phyloP scores from a whole-genome alignment of 1,284 basidiomycete genomes.

The Cystobasidium sp. region DNA sequence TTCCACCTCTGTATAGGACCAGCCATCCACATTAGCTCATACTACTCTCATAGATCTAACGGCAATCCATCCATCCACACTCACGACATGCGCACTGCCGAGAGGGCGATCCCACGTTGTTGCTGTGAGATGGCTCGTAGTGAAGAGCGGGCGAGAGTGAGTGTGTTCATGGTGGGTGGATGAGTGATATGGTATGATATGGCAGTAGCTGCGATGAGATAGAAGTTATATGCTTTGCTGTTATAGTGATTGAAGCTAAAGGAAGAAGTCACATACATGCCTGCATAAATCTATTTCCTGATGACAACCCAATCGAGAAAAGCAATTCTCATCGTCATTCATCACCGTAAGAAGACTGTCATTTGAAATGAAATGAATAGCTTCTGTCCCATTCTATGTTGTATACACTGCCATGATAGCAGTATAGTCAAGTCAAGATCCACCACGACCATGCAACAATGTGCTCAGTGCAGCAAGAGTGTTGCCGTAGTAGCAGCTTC shows the following conservation, averaged over 20 bases:
- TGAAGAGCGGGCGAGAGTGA: conserved; percentile 23
- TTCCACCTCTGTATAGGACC: not conserved
- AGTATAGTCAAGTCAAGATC: not conserved
- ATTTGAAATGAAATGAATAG: too few species aligned
- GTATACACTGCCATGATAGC: not conserved
- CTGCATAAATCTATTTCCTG: too few species aligned
- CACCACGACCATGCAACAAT: conserved; percentile 18
- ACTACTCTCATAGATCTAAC: too few species aligned
- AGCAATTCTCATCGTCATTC: too few species aligned
- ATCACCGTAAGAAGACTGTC: too few species aligned
- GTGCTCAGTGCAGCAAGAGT: conserved; percentile 21
- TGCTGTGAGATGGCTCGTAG: conserved; percentile 3
- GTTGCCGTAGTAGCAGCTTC: not conserved
- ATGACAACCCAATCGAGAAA: not conserved
- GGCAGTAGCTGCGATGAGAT: not conserved
- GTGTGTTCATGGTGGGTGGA: conserved; percentile 4
- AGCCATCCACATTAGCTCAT: not conserved
- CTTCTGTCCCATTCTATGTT: too few species aligned
- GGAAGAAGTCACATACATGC: not conserved
- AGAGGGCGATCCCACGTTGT: conserved; percentile 14
- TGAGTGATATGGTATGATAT: not conserved
- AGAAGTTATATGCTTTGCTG: not conserved
- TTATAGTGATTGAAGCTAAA: not conserved
- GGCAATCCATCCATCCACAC: not conserved
- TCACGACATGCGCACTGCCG: conserved; percentile 26